Evolutionary conservation across 1,284 basidiomycete species (phyloP), one percentile per base, ranked within the genome.

Genomic region (Puccinia horiana): DNA sequence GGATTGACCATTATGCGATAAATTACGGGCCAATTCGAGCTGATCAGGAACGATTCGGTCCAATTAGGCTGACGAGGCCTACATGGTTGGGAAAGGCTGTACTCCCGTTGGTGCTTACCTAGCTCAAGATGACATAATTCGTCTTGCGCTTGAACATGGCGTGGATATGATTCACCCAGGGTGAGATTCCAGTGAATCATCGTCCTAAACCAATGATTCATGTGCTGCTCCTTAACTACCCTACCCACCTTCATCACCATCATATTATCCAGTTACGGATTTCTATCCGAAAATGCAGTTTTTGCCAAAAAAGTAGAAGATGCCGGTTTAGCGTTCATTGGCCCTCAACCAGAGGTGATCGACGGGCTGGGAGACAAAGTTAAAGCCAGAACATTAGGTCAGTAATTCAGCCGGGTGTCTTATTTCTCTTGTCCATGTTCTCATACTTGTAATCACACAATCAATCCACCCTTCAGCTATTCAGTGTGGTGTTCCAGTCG

Each of bases 151-250:
- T 75, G 96, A 99, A 88, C 95, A 98, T 88, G 94, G 94, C 58
- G 96, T 99, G 58, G 96, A 99, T 87, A 98, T 99, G 96, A 99
- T 99, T 87, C 97, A 98, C 88, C 96, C 96, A 23, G 95, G 95
- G 93, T 95, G 86, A 86, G 54, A 61, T 26, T 75, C 37, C 63
- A 14, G 37, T 40, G n/a, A 18, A 40, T 37, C 47, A 40, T 37
- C 47, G 26, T 32, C 20, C 42, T 2, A 23, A 49, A 47, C 14
- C 32, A n/a, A n/a, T 20, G 2, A 49, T 1, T 40, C n/a, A 4
- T 37, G 8, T 37, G 35, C n/a, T 14, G 6, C 26, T 16, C n/a
- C 2, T 61, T n/a, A 44, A n/a, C 82, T 80, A 56, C 63, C 42
- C 42, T 40, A 18, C n/a, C 12, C n/a, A 63, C n/a, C 73, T 26